These are phyloP conservation scores for Hanseniaspora vineae DNA, from an alignment of 805 yeast genomes.

Conservation along the genomic window DNA sequence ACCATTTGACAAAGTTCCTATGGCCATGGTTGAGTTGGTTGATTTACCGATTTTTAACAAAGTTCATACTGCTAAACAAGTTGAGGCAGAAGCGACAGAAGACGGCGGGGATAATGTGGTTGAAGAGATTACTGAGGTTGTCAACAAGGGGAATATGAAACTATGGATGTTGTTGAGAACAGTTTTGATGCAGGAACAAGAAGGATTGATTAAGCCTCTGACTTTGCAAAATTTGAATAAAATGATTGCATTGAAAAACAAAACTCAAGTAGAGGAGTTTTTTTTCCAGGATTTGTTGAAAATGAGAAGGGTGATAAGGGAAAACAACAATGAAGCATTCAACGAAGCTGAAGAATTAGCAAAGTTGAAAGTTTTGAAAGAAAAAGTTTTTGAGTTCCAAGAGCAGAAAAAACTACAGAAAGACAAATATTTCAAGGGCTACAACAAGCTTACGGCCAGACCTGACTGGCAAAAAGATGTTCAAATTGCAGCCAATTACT, in stretches of 20 bases:
- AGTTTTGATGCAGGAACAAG: constrained; percentile 13
- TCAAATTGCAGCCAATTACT: not conserved
- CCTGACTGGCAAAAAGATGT: not conserved
- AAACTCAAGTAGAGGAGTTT: not conserved
- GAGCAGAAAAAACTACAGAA: not conserved
- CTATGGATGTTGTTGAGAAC: constrained; percentile 21
- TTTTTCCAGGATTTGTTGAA: constrained; percentile 2
- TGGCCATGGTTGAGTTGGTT: constrained; percentile 76
- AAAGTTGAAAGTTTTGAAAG: not conserved
- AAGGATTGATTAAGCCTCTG: constrained; percentile 7
- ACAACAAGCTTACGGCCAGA: not conserved
- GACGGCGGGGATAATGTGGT: too few relatives aligned
- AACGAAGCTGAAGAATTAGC: not conserved
- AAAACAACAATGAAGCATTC: not conserved
- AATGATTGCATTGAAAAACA: not conserved
- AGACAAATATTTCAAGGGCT: not conserved
- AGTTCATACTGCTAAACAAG: too few relatives aligned
- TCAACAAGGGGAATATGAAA: constrained; percentile 19
- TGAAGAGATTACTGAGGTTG: constrained; percentile 3
- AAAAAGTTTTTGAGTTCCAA: not conserved
- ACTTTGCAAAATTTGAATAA: not conserved
- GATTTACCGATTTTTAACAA: constrained; percentile 33
- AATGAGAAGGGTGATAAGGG: constrained; percentile 1
- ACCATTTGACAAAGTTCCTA: constrained; percentile 81
- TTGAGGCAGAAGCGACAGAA: too few relatives aligned